Evolutionary conservation across 768 basidiomycete species (phyloP).

Genomic region (Boletales sp.): DNA sequence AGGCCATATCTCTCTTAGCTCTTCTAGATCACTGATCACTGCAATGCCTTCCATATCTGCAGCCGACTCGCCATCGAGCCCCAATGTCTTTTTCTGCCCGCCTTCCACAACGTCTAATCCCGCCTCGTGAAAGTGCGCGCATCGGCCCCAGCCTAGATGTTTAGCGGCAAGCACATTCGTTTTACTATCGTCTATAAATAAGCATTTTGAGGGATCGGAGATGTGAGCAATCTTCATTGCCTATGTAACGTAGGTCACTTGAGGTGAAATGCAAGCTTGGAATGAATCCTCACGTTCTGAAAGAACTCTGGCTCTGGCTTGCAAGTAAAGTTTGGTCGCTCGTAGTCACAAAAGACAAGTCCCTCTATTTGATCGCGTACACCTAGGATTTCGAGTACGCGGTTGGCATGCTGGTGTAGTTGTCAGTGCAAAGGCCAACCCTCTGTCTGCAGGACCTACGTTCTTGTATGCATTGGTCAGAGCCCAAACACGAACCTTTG

Average conservation of each 20-base stretch:
- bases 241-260: constrained; percentile 31
- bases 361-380: constrained; percentile 71
- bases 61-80: constrained; percentile 33
- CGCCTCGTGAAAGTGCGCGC: constrained; percentile 74
- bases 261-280: not conserved
- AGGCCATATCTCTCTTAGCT: constrained; percentile 68
- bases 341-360: constrained; percentile 78
- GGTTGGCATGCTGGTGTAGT: constrained; percentile 63
- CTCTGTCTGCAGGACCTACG: constrained; percentile 38
- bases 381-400: constrained; percentile 72
- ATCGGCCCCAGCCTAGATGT: constrained; percentile 64
- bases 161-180: constrained; percentile 66
- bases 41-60: constrained; percentile 43
- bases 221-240: constrained; percentile 62
- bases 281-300: constrained; percentile 40
- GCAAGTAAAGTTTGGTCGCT: constrained; percentile 61
- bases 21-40: constrained; percentile 56
- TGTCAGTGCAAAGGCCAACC: constrained; percentile 3
- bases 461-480: constrained; percentile 80
- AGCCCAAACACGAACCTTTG: constrained; percentile 78
- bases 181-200: constrained; percentile 78
- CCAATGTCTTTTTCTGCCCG: constrained; percentile 47
- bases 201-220: constrained; percentile 64
- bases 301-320: constrained; percentile 81
- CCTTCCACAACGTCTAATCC: constrained; percentile 63